Evolutionary conservation across 1,139 yeast species (phyloP).

Genomic region (Oligophagozyma castellii): DNA sequence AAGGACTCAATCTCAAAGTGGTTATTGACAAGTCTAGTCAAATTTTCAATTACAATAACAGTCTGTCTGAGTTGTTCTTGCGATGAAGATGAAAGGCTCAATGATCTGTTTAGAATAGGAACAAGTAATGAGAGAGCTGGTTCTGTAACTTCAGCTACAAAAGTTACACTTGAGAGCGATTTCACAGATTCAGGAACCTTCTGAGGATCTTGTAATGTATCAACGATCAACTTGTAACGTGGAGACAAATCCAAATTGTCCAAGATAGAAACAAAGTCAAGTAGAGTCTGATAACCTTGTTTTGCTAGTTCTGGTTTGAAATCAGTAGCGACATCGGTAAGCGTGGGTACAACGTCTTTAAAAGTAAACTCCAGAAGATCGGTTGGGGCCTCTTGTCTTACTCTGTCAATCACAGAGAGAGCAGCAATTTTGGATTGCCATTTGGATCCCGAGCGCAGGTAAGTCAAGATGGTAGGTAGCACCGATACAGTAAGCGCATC

Average conservation of each 20-base stretch:
- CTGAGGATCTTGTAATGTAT: constrained; percentile 79
- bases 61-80: constrained; percentile 96
- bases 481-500: constrained; percentile 68
- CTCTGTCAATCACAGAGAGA: constrained; percentile 53
- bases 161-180: constrained; percentile 83
- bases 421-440: constrained; percentile 89
- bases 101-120: constrained; percentile 83
- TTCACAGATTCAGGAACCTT: constrained; percentile 84
- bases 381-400: constrained; percentile 68
- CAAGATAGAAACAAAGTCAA: constrained; percentile 61
- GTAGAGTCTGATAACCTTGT: constrained; percentile 61
- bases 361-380: constrained; percentile 77
- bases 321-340: constrained; percentile 85
- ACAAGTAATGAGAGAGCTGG: constrained; percentile 83
- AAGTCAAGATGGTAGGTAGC: constrained; percentile 44
- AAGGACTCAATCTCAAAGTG: constrained; percentile 81
- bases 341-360: constrained; percentile 64
- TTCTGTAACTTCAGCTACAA: constrained; percentile 97
- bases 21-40: constrained; percentile 90
- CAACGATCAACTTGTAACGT: constrained; percentile 72
- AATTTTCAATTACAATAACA: constrained; percentile 88
- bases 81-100: constrained; percentile 70
- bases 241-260: constrained; percentile 89
- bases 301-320: constrained; percentile 92
- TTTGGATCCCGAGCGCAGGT: constrained; percentile 70